A percentile compares a stretch with the other conserved stretches of the same genome.
These are phyloP conservation scores for Nosema muscidifuracis DNA, from an alignment of 371 early-diverging fungal genomes.

Conservation along the genomic window DNA sequence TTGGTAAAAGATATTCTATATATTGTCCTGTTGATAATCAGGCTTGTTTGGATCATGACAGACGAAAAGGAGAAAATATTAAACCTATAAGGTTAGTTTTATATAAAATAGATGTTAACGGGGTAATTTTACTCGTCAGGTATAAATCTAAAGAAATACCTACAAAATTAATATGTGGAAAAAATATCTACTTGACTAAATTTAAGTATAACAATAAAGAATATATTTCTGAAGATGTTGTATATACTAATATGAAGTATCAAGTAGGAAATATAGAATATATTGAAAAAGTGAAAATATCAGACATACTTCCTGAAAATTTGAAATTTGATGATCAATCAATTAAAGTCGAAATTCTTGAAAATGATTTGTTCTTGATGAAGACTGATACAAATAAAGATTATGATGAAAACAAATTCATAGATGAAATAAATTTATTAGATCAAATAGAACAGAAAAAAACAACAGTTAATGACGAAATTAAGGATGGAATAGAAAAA, in stretches of 20 bases:
- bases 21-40: constrained; percentile 91
- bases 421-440: constrained; percentile 1
- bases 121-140: constrained; percentile 18
- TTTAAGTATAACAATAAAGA: constrained; percentile 16
- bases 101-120: constrained; percentile 19
- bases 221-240: constrained; percentile 31
- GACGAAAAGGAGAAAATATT: constrained; percentile 88
- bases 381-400: not conserved
- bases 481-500: constrained; percentile 3
- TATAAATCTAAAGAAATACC: constrained; percentile 1
- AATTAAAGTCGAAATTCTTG: not conserved
- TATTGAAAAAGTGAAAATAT: not conserved
- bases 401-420: no score
- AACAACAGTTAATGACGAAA: not conserved
- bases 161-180: not conserved
- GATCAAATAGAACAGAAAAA: not conserved
- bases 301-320: not conserved
- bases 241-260: constrained; percentile 27
- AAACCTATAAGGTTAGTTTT: constrained; percentile 82
- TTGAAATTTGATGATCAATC: not conserved
- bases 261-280: constrained; percentile 15
- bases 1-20: constrained; percentile 95
- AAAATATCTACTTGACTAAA: not conserved
- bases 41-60: constrained; percentile 99
- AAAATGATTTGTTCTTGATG: not conserved